Base-by-base conservation (phyloP, 495 filamentous ascomycete genomes). In the Acidomyces sp. region DNA sequence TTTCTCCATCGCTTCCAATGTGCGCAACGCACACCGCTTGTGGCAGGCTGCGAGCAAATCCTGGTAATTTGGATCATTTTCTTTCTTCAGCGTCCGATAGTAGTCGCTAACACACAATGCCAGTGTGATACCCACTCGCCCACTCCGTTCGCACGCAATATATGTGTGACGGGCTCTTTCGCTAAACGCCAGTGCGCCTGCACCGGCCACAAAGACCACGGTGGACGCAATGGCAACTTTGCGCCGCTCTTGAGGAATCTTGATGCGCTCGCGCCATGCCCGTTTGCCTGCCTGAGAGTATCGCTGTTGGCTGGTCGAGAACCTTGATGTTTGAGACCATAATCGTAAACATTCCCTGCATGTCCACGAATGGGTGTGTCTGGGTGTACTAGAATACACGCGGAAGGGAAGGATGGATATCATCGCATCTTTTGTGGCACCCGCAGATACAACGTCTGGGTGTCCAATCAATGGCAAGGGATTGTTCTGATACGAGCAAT, bases 91-190 rank as follows among this genome's bases (percentile, higher is more conserved):
- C 20, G 37, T 21, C 47, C 40, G 38, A 18, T 37, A 35, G 56
- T 68, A 95, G 82, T 97, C 88, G 54, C 88, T 88, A 32, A 97
- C 84, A 59, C 81, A 87, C 37, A 92, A 60, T 11, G 74, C 72
- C 45, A 97, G 59, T 17, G 82, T 70, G 12, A 69, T 65, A 19
- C 77, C 76, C n/a, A 97, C 87, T 23, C 88, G 73, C 13, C 80
- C 77, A 26, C 81, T 80, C 49, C 88, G 71, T 64, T 80, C 72
- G 3, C 69, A 68, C n/a, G 82, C 82, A 26, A 74, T 69, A 49
- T 82, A 84, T 16, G 66, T 67, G 64, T 85, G 75, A 55, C 78
- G 78, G 39, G 75, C 65, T 34, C 86, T 69, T 46, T 90, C 82
- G 12, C 70, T 74, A 51, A 83, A 78, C 12, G 72, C 67, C 27